These are phyloP conservation scores for Spiraea crenata DNA, from an alignment of 331 rosid species.

Conservation along the genomic window DNA sequence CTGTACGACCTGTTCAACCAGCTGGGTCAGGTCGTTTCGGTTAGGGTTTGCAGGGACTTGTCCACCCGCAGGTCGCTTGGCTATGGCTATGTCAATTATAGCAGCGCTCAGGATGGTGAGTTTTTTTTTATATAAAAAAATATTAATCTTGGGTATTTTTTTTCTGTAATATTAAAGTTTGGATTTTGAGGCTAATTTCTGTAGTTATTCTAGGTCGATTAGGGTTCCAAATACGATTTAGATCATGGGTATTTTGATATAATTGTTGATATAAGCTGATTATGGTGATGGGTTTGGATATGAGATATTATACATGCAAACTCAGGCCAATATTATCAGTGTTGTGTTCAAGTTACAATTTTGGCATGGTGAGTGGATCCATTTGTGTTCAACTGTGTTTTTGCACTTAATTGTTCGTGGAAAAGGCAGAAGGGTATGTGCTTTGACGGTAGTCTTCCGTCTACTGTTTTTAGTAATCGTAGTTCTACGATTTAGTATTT, in stretches of 20 bases:
- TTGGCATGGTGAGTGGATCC: not conserved
- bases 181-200: not conserved
- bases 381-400: not conserved
- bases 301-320: not conserved
- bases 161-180: too few relatives aligned
- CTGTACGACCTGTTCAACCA: constrained; percentile 87
- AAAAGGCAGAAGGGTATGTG: not conserved
- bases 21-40: constrained; percentile 91
- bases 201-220: not conserved
- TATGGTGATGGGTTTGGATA: not conserved
- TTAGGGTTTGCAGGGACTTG: constrained; percentile 98
- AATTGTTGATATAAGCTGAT: not conserved
- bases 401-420: not conserved
- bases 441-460: not conserved
- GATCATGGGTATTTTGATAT: not conserved
- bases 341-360: not conserved
- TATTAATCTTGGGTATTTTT: not conserved
- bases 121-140: too few relatives aligned
- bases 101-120: constrained; percentile 80
- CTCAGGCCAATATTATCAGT: not conserved
- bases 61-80: constrained; percentile 83
- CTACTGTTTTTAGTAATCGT: too few relatives aligned
- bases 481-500: not conserved
- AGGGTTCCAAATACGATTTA: not conserved
- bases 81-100: constrained; percentile 88